These are phyloP conservation scores for Jatropha multifida DNA, from an alignment of 441 rosid genomes.

Conservation along the genomic window DNA sequence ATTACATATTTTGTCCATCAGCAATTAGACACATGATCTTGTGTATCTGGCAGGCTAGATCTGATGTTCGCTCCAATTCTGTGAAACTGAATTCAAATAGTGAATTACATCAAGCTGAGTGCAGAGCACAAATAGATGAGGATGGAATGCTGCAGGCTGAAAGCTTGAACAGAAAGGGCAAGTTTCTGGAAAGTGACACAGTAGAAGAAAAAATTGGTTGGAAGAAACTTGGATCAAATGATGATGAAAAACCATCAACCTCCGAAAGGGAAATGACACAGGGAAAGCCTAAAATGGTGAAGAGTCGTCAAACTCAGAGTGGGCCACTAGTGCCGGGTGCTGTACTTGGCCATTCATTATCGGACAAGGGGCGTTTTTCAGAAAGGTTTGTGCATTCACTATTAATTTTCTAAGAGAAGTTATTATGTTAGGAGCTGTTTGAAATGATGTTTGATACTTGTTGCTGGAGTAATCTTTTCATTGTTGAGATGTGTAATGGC, in stretches of 20 bases:
- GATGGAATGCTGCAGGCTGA: constrained; percentile 37
- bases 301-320: constrained; percentile 77
- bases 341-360: constrained; percentile 53
- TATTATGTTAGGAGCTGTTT: too few species aligned
- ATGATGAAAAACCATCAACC: constrained; percentile 48
- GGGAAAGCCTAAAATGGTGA: constrained; percentile 48
- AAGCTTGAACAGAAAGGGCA: constrained; percentile 50
- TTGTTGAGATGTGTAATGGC: not conserved
- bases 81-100: constrained; percentile 33
- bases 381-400: constrained; percentile 58
- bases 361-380: constrained; percentile 52
- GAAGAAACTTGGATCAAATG: constrained; percentile 46
- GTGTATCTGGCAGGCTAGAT: constrained; percentile 38
- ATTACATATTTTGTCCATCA: not conserved
- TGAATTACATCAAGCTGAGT: constrained; percentile 39
- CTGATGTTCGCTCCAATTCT: constrained; percentile 28
- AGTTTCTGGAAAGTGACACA: constrained; percentile 40
- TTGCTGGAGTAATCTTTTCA: not conserved
- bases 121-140: constrained; percentile 30
- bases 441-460: too few species aligned
- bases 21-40: constrained; percentile 11
- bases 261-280: constrained; percentile 52
- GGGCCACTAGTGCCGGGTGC: constrained; percentile 80
- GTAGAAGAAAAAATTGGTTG: constrained; percentile 45
- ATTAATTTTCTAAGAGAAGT: not conserved